Conservation (phyloP, 2,329 filamentous ascomycete species). For the Capronia epimyces region DNA sequence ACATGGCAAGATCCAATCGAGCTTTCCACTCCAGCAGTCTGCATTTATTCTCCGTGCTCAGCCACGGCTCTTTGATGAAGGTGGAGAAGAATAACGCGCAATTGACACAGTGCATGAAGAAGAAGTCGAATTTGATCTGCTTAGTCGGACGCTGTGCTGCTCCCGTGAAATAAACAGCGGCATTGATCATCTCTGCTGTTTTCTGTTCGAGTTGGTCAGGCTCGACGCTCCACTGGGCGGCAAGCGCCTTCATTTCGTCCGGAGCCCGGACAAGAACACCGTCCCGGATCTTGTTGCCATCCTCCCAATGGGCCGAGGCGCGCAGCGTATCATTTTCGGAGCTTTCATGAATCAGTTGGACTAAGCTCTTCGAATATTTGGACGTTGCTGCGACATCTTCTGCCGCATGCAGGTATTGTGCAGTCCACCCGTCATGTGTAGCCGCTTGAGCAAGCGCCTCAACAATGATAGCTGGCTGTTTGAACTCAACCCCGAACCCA, state of each 20-base stretch:
- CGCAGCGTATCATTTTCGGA: slow-evolving; percentile 53
- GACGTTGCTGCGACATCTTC: slow-evolving; percentile 45
- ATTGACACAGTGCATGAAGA: slow-evolving; percentile 72
- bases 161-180: slow-evolving; percentile 52
- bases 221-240: slow-evolving; percentile 53
- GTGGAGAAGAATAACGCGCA: slow-evolving; percentile 65
- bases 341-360: slow-evolving; percentile 59
- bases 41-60: slow-evolving; percentile 56
- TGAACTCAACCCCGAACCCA: slow-evolving; percentile 72
- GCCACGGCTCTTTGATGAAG: slow-evolving; percentile 55
- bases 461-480: slow-evolving; percentile 68
- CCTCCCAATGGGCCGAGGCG: slow-evolving; percentile 46
- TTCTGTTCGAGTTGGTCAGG: slow-evolving; percentile 54
- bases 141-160: slow-evolving; percentile 62
- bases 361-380: slow-evolving; percentile 37
- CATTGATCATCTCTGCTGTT: slow-evolving; percentile 65
- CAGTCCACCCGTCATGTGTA: slow-evolving; percentile 48
- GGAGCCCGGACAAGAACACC: slow-evolving; percentile 61
- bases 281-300: slow-evolving; percentile 62
- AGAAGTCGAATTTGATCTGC: slow-evolving; percentile 74
- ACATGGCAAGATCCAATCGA: slow-evolving; percentile 66
- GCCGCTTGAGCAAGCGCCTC: slow-evolving; percentile 69
- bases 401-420: slow-evolving; percentile 34
- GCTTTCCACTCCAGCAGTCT: slow-evolving; percentile 78
- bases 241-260: slow-evolving; percentile 58